These are phyloP conservation scores for Penicillium palitans DNA, from an alignment of 2,329 filamentous ascomycete genomes.

Conservation along the genomic window DNA sequence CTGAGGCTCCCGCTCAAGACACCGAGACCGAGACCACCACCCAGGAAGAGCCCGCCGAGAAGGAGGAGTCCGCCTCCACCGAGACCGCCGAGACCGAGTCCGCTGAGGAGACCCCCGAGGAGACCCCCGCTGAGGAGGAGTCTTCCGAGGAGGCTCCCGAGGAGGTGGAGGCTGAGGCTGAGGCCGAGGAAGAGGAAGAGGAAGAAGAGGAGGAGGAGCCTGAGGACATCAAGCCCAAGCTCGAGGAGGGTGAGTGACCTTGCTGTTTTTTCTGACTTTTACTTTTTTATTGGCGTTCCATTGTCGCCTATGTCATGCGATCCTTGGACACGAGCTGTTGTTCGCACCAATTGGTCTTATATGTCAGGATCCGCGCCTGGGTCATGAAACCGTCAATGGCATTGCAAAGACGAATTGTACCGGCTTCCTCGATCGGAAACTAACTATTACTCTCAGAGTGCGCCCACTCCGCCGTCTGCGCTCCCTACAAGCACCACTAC, in stretches of 20 bases:
- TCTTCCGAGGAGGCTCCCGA: constrained; percentile 54
- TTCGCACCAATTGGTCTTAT: constrained; percentile 7
- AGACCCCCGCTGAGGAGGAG: constrained; percentile 51
- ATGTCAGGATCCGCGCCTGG: constrained; percentile 5
- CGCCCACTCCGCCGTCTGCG: constrained; percentile 80
- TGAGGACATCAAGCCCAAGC: constrained; percentile 79
- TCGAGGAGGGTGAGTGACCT: constrained; percentile 81
- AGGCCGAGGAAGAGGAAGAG: constrained; percentile 72
- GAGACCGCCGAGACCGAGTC: constrained; percentile 33
- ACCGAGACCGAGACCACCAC: constrained; percentile 50
- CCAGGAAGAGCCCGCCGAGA: constrained; percentile 44
- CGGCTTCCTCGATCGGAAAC: constrained; percentile 1
- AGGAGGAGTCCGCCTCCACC: constrained; percentile 33
- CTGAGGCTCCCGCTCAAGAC: constrained; percentile 59
- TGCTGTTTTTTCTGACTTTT: constrained; percentile 7
- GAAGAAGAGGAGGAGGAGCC: constrained; percentile 71
- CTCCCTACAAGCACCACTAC: constrained; percentile 92
- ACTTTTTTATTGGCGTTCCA: background rate
- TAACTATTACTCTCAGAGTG: constrained; percentile 65
- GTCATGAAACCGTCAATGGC: constrained; percentile 16
- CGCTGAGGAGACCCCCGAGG: constrained; percentile 49
- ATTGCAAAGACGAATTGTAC: constrained; percentile 12
- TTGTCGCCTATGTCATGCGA: constrained; percentile 2
- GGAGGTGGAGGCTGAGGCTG: constrained; percentile 55
- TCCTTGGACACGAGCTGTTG: background rate